These are phyloP conservation scores for Rhodotorula taiwanensis DNA, from an alignment of 768 basidiomycete genomes.

Conservation along the genomic window DNA sequence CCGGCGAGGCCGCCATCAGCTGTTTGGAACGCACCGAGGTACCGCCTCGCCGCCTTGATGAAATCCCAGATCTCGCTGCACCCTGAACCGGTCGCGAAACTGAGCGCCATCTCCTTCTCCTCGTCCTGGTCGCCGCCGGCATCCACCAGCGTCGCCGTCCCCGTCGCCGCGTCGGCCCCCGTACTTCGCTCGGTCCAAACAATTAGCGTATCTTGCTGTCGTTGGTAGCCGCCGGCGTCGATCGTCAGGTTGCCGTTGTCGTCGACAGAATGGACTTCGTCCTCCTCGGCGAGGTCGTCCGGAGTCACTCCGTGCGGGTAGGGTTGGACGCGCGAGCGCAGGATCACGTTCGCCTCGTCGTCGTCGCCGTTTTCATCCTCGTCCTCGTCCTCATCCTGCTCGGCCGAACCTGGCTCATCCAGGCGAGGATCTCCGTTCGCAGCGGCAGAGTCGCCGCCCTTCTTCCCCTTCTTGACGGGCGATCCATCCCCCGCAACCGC, in stretches of 20 bases:
- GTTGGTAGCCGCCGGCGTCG: slow-evolving; percentile 31
- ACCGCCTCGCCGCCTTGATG: slow-evolving; percentile 49
- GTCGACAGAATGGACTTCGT: slow-evolving; percentile 15
- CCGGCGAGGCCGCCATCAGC: no score
- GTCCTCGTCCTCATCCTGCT: not conserved
- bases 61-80: slow-evolving; percentile 97
- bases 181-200: slow-evolving; percentile 86
- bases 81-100: slow-evolving; percentile 92
- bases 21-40: slow-evolving; percentile 20
- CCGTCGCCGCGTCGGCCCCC: slow-evolving; percentile 53
- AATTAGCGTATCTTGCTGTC: slow-evolving; percentile 76
- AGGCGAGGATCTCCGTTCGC: no score
- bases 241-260: slow-evolving; percentile 21
- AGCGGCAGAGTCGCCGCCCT: no score
- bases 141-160: slow-evolving; percentile 61
- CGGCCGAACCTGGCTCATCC: no score
- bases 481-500: no score
- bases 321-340: slow-evolving; percentile 47
- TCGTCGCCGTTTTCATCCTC: not conserved
- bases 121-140: slow-evolving; percentile 50
- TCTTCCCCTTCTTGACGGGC: not conserved
- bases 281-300: slow-evolving; percentile 27
- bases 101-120: slow-evolving; percentile 88
- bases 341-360: slow-evolving; percentile 37
- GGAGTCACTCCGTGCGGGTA: slow-evolving; percentile 17